Conservation (phyloP, 768 basidiomycete genomes). For the Pleurotus ostreatus region DNA sequence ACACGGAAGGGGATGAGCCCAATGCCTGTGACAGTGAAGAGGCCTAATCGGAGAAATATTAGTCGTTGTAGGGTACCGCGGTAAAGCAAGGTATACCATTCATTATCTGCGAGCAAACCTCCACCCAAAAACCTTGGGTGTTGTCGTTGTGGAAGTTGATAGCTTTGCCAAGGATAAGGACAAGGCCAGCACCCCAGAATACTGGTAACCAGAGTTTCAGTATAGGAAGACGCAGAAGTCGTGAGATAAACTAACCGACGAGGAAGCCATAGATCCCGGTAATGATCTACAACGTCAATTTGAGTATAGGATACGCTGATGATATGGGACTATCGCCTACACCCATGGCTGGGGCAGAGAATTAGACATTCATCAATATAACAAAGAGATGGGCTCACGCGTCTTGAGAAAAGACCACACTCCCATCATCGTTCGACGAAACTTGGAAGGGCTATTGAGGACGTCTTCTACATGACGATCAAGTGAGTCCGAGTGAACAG, state of each 20-base stretch:
- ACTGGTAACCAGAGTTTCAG: conserved; percentile 30
- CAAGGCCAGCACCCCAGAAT: conserved; percentile 86
- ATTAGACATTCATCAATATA: not conserved
- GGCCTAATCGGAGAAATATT: conserved; percentile 31
- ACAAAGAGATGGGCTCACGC: conserved; percentile 39
- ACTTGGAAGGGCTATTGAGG: conserved; percentile 54
- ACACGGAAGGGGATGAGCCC: conserved; percentile 75
- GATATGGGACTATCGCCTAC: conserved; percentile 31
- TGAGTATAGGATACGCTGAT: conserved; percentile 4
- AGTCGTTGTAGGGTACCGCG: no score
- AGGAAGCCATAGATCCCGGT: conserved; percentile 76
- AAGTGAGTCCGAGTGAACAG: conserved; percentile 37
- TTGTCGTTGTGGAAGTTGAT: conserved; percentile 70
- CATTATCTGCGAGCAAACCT: conserved; percentile 70
- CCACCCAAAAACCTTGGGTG: conserved; percentile 78
- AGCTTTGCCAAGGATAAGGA: conserved; percentile 62
- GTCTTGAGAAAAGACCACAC: conserved; percentile 85
- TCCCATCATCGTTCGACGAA: conserved; percentile 58
- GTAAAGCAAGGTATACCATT: conserved; percentile 44
- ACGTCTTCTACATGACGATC: conserved; percentile 81
- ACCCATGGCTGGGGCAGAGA: conserved; percentile 52
- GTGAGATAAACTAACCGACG: conserved; percentile 42
- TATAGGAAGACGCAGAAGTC: not conserved
- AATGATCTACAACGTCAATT: conserved; percentile 37
- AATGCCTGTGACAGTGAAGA: conserved; percentile 79